These are phyloP conservation scores for Casuarina cunninghamiana DNA, from an alignment of 306 rosid genomes.

Conservation along the genomic window DNA sequence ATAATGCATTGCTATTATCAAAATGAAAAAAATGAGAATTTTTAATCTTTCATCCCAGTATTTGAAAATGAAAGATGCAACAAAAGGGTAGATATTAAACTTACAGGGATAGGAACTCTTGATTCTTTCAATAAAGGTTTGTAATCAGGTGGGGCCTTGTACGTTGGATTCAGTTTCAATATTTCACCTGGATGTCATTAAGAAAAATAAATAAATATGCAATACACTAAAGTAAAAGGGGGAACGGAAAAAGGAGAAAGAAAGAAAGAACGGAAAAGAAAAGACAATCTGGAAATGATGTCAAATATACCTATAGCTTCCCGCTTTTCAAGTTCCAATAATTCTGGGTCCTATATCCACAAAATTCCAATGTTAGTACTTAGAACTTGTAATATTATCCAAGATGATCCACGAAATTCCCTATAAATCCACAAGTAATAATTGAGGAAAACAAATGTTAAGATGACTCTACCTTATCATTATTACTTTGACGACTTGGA, in stretches of 20 bases:
- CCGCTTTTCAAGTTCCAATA: slow-evolving; percentile 78
- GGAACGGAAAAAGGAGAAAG: background rate
- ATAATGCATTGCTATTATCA: background rate
- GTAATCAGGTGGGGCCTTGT: slow-evolving; percentile 80
- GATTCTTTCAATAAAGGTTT: slow-evolving; percentile 82
- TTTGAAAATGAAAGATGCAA: background rate
- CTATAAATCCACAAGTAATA: slow-evolving; percentile 9
- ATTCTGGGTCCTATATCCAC: slow-evolving; percentile 47
- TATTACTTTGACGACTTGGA: slow-evolving; percentile 34
- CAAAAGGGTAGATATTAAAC: slow-evolving; percentile 35
- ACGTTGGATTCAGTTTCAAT: slow-evolving; percentile 79
- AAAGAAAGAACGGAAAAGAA: slow-evolving; percentile 3
- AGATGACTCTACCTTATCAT: slow-evolving; percentile 45
- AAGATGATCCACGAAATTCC: slow-evolving; percentile 12
- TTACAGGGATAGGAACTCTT: slow-evolving; percentile 74
- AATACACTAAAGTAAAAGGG: background rate
- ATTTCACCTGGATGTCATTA: slow-evolving; percentile 69
- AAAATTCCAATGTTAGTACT: slow-evolving; percentile 34
- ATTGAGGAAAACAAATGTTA: slow-evolving; percentile 19
- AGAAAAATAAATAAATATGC: slow-evolving; percentile 23
- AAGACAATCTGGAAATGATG: slow-evolving; percentile 26
- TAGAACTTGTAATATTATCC: slow-evolving; percentile 15
- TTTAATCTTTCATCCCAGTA: slow-evolving; percentile 5
- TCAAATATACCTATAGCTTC: slow-evolving; percentile 69
- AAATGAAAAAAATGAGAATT: background rate